These are phyloP conservation scores for Arthrobotrys sphaeroides DNA, from an alignment of 2,329 filamentous ascomycete species.

Conservation along the genomic window DNA sequence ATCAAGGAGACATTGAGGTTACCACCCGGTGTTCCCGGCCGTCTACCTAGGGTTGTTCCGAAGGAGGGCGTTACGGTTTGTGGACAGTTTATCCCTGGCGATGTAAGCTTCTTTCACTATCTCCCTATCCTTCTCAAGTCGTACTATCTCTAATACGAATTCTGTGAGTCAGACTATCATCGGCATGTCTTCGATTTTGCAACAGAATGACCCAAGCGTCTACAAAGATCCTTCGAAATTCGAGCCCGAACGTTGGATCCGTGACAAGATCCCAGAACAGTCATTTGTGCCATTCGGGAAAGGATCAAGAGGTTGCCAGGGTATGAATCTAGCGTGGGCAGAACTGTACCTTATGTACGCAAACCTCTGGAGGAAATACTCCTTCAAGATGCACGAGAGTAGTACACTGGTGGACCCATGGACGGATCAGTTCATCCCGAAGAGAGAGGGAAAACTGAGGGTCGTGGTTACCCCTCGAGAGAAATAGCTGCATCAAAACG, in stretches of 20 bases:
- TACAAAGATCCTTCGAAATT: conserved; percentile 48
- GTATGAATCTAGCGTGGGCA: conserved; percentile 59
- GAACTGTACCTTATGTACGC: conserved; percentile 60
- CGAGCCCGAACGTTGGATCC: conserved; percentile 36
- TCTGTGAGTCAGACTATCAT: conserved; percentile 56
- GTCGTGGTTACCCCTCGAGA: conserved; percentile 32
- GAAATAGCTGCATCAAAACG: conserved; percentile 7
- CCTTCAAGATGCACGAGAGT: conserved; percentile 57
- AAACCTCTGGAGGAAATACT: conserved; percentile 59
- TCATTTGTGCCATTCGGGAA: conserved; percentile 53
- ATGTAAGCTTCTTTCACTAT: conserved; percentile 55
- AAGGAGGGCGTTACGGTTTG: conserved; percentile 58
- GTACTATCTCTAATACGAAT: background rate
- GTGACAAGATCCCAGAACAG: conserved; percentile 49
- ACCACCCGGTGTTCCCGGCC: conserved; percentile 59
- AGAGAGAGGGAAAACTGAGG: conserved; percentile 30
- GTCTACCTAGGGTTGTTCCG: conserved; percentile 58
- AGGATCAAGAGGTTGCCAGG: conserved; percentile 60
- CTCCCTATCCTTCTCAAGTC: no score
- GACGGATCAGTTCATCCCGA: conserved; percentile 50
- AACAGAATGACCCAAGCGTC: conserved; percentile 55
- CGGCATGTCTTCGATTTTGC: conserved; percentile 58
- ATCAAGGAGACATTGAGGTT: conserved; percentile 62
- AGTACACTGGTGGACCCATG: conserved; percentile 18
- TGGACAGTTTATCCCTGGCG: conserved; percentile 59